phyloP scores from a whole-genome alignment of 345 rosid species.

The Gossypium raimondii region DNA sequence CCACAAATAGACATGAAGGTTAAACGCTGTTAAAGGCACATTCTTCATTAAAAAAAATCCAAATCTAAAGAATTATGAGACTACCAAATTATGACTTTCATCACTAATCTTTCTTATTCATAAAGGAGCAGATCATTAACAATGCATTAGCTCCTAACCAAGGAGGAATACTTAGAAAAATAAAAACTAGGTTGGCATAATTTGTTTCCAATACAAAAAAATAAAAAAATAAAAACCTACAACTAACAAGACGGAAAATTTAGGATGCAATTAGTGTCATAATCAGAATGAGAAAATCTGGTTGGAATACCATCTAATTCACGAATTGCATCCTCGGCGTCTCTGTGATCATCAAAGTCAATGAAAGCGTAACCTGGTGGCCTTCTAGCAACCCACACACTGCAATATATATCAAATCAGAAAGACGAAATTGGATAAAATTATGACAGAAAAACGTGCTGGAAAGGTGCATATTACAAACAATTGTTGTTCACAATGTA shows the following conservation, averaged over 20 bases:
- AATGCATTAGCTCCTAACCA: background rate
- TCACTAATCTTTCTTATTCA: background rate
- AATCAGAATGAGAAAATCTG: background rate
- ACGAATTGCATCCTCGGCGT: constrained; percentile 78
- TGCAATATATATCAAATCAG: constrained; percentile 11
- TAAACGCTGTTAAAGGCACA: background rate
- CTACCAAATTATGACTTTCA: background rate
- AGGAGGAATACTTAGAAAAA: background rate
- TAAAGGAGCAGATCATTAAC: background rate
- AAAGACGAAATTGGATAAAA: background rate
- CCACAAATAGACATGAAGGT: background rate
- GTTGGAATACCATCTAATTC: constrained; percentile 56
- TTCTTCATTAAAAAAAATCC: background rate
- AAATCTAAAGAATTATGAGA: too few species aligned
- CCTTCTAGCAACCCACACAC: constrained; percentile 93
- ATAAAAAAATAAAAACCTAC: background rate
- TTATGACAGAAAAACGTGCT: background rate
- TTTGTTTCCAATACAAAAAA: background rate
- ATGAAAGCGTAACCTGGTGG: constrained; percentile 89
- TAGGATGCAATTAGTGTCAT: background rate
- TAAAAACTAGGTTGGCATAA: background rate
- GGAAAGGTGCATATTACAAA: background rate
- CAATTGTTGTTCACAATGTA: background rate
- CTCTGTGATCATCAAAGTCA: constrained; percentile 77
- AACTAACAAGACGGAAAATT: background rate